phyloP scores from a whole-genome alignment of 164 flowering plant species.

The Macadamia integrifolia region DNA sequence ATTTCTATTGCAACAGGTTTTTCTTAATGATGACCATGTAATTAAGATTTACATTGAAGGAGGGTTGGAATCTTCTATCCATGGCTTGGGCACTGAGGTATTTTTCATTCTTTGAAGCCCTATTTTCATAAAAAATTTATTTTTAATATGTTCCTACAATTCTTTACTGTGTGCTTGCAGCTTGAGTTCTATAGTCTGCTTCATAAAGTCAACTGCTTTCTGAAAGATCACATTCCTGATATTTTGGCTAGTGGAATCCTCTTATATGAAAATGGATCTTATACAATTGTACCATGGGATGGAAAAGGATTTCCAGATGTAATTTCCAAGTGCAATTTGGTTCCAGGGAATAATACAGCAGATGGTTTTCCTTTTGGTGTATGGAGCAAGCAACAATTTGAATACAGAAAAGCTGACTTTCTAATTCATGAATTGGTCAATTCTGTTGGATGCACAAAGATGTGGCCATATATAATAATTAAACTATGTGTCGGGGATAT shows the following conservation, averaged over 20 bases:
- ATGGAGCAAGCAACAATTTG: slow-evolving; percentile 66
- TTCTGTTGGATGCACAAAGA: slow-evolving; percentile 25
- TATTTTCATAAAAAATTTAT: not conserved
- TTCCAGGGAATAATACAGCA: slow-evolving; percentile 12
- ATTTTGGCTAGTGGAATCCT: slow-evolving; percentile 79
- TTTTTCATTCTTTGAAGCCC: not conserved
- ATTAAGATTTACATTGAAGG: slow-evolving; percentile 83
- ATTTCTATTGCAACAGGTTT: slow-evolving; percentile 47
- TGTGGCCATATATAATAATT: slow-evolving; percentile 82
- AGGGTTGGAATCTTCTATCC: slow-evolving; percentile 69
- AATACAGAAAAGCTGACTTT: slow-evolving; percentile 39
- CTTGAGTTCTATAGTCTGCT: slow-evolving; percentile 74
- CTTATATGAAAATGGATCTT: slow-evolving; percentile 50
- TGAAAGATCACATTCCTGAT: slow-evolving; percentile 66
- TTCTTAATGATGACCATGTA: slow-evolving; percentile 53
- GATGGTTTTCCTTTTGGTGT: slow-evolving; percentile 63
- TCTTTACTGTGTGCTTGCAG: slow-evolving; percentile 34
- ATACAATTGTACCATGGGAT: slow-evolving; percentile 60
- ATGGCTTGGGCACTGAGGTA: slow-evolving; percentile 88
- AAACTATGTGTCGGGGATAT: slow-evolving; percentile 80
- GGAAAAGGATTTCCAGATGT: slow-evolving; percentile 72
- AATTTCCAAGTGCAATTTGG: slow-evolving; percentile 37
- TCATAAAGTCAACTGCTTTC: slow-evolving; percentile 40
- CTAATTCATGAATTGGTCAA: slow-evolving; percentile 20
- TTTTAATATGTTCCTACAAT: not conserved